Conservation (phyloP, 2,329 filamentous ascomycete genomes). For the Camptophora hylomeconis region DNA sequence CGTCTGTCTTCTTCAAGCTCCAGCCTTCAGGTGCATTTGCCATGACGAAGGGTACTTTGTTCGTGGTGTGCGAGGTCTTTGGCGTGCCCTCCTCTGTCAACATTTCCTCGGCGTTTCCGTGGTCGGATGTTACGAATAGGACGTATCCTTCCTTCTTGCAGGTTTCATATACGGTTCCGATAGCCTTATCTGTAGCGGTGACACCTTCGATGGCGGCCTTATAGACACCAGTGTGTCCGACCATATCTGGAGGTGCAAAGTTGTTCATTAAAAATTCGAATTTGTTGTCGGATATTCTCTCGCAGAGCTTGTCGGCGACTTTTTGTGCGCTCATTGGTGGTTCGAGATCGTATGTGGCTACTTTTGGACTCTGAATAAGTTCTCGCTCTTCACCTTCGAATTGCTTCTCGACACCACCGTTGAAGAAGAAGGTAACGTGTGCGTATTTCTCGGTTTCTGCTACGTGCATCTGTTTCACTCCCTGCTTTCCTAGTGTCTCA, state of each 20-base stretch:
- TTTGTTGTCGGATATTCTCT: slow-evolving; percentile 70
- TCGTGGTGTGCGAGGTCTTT: slow-evolving; percentile 95
- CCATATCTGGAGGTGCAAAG: slow-evolving; percentile 98
- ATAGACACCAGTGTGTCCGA: slow-evolving; percentile 95
- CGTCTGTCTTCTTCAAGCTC: slow-evolving; percentile 69
- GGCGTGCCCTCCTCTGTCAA: slow-evolving; percentile 89
- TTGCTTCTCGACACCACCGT: slow-evolving; percentile 92
- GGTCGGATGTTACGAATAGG: slow-evolving; percentile 90
- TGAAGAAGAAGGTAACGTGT: slow-evolving; percentile 99
- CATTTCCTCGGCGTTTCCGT: slow-evolving; percentile 99
- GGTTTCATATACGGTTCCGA: slow-evolving; percentile 79
- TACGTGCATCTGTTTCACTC: slow-evolving; percentile 83
- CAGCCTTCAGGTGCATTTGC: slow-evolving; percentile 86
- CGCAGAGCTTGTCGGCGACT: slow-evolving; percentile 78
- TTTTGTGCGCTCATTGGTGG: slow-evolving; percentile 91
- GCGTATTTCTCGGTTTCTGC: slow-evolving; percentile 99
- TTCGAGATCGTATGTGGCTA: slow-evolving; percentile 86
- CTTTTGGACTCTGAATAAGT: slow-evolving; percentile 87
- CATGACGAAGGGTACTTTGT: slow-evolving; percentile 97
- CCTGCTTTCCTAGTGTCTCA: slow-evolving; percentile 86
- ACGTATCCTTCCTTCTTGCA: slow-evolving; percentile 90
- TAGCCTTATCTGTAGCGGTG: slow-evolving; percentile 81
- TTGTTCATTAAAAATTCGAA: slow-evolving; percentile 99
- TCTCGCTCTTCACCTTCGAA: slow-evolving; percentile 87
- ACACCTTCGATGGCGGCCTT: slow-evolving; percentile 80